Conservation (phyloP, 495 filamentous ascomycete species). For the Tuber indicum region DNA sequence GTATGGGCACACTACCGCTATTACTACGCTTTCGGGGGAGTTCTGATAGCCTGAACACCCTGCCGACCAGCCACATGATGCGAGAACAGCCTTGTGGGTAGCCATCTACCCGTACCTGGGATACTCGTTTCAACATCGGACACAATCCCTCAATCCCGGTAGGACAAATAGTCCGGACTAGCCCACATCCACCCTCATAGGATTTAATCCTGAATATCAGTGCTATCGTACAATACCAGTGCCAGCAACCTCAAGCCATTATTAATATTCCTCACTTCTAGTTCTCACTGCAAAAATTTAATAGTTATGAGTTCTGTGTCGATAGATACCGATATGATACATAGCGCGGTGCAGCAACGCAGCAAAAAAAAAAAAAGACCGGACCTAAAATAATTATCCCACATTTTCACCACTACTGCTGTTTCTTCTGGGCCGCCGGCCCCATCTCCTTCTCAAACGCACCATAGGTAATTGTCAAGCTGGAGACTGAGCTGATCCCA, state of each 20-base stretch:
- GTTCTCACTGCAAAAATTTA: not conserved
- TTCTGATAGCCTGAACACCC: not conserved
- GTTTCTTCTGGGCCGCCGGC: constrained; percentile 72
- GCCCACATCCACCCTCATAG: not conserved
- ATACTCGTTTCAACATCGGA: not conserved
- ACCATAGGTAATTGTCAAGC: constrained; percentile 80
- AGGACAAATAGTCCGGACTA: not conserved
- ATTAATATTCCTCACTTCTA: not conserved
- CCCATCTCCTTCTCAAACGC: constrained; percentile 97
- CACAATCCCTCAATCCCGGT: not conserved
- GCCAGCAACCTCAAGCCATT: not conserved
- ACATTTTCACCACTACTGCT: constrained; percentile 44
- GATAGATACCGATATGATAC: not conserved
- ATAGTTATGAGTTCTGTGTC: not conserved
- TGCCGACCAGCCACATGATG: not conserved
- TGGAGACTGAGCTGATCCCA: constrained; percentile 65
- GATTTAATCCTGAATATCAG: not conserved
- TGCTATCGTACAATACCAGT: not conserved
- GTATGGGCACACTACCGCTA: not conserved
- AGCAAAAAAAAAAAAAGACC: constrained; percentile 1
- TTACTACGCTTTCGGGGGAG: not conserved
- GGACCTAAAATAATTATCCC: not conserved
- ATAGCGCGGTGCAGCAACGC: not conserved
- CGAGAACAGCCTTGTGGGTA: not conserved
- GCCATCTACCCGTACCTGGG: not conserved